Base-by-base conservation (phyloP, 169 alveolate genomes). In the Cryptosporidium ubiquitum region DNA sequence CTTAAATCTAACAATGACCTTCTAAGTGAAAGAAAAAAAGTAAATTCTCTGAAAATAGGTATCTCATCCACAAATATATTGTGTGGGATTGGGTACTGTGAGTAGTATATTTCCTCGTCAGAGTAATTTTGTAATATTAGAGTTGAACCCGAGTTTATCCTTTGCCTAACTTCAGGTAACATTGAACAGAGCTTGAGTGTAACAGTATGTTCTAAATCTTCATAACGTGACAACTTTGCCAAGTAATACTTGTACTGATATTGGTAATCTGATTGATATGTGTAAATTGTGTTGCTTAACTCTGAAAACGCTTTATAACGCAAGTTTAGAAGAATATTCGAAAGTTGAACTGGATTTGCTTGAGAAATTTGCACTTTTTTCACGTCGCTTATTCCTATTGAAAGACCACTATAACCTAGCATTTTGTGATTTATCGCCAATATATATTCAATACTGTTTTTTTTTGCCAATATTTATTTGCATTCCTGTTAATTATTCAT, bases 301-400 rank as follows among this genome's bases (percentile, higher is more conserved):
- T 79, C 75, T 12, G 35, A 29, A 26, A 39, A 57, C 10, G 79
- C 89, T 44, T 64, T 79, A n/a, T 60, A 61, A 40, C 89, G 68
- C 26, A 79, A 20, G 6, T 26, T 79, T 44, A 47, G 18, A 23
- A 42, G n/a, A 44, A 79, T 79, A 29, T 42, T 23, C 3, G 89
- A 58, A 42, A 79, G 75, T 37, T 79, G 57, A 47, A 79, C 68
- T n/a, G 89, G 89, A 18, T 58, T 79, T 61, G 89, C 89, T 61
- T 79, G 89, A 26, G 89, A 79, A 18, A 79, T 40, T 10, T 66
- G 29, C 3, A 42, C 75, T 42, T 31, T 79, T 33, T 61, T 58
- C 35, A 18, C 64, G 12, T 60, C 47, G 5, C 26, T 47, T 18
- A 79, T 39, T 33, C 73, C 89, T 7, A 61, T 0, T 10, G 89